A percentile compares a stretch with the other conserved stretches of the same genome.
phyloP scores from a whole-genome alignment of 208 protist species.

The Wallacemonas sp. region DNA sequence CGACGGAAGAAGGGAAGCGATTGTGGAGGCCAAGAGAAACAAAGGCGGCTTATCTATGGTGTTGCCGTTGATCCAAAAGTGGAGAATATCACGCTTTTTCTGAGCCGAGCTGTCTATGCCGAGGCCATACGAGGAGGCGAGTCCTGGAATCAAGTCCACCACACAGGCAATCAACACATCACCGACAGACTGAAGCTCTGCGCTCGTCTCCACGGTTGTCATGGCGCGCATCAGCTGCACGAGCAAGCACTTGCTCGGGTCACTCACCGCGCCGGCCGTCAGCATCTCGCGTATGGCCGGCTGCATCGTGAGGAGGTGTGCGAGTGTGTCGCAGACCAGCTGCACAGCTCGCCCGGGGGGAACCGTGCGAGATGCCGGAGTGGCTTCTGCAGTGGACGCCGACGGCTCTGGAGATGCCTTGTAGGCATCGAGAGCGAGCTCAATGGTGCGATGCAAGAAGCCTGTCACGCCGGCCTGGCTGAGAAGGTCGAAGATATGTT shows the following conservation, averaged over 20 bases:
- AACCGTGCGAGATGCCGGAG: too few relatives aligned
- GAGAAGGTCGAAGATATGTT: slow-evolving; percentile 48
- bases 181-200: slow-evolving; percentile 42
- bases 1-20: slow-evolving; percentile 31
- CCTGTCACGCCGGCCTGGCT: slow-evolving; percentile 35
- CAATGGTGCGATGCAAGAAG: slow-evolving; percentile 35
- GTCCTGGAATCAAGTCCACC: neutral
- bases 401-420: too few relatives aligned
- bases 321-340: slow-evolving; percentile 43
- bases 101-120: neutral
- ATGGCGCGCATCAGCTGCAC: slow-evolving; percentile 43
- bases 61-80: slow-evolving; percentile 55
- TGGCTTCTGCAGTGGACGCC: too few relatives aligned
- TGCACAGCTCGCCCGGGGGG: slow-evolving; percentile 30
- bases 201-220: slow-evolving; percentile 25
- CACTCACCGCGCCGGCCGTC: slow-evolving; percentile 5
- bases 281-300: slow-evolving; percentile 24
- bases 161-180: slow-evolving; percentile 26
- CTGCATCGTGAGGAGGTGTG: slow-evolving; percentile 28
- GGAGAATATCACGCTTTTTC: slow-evolving; percentile 37
- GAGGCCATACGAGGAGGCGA: neutral
- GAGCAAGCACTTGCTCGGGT: slow-evolving; percentile 25
- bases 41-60: slow-evolving; percentile 33
- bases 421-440: slow-evolving; percentile 16
- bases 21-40: slow-evolving; percentile 23